phyloP scores from a whole-genome alignment of 2,329 filamentous ascomycete species.

The Sporothrix dimorphospora region DNA sequence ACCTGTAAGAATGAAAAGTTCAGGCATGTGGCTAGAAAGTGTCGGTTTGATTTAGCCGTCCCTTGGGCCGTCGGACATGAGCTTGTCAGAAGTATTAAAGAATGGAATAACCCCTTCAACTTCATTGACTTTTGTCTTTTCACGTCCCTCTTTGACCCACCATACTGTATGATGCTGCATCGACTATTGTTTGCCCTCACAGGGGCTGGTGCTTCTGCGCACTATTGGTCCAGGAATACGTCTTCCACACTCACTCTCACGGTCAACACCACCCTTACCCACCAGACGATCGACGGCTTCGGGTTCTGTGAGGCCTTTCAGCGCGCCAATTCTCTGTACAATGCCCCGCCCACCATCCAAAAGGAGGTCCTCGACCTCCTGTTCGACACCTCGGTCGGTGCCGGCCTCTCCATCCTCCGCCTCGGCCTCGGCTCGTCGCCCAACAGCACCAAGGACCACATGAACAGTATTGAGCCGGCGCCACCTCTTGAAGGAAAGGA shows the following conservation, averaged over 20 bases:
- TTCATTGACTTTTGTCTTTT: no score
- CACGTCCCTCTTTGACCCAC: no score
- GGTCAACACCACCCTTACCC: conserved; percentile 31
- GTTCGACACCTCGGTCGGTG: conserved; percentile 50
- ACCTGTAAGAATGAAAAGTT: no score
- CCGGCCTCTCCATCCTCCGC: conserved; percentile 55
- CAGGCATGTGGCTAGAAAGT: no score
- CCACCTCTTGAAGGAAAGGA: conserved; percentile 39
- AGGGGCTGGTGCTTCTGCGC: neutral
- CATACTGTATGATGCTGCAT: neutral
- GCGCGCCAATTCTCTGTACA: conserved; percentile 47
- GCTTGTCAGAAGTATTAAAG: no score
- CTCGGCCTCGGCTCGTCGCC: conserved; percentile 23
- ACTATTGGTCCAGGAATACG: neutral
- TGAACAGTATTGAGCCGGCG: conserved; percentile 45
- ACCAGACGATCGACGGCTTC: conserved; percentile 51
- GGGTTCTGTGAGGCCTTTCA: conserved; percentile 54
- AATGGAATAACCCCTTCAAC: no score
- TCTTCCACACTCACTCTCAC: neutral
- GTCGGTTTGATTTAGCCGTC: no score
- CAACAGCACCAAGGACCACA: conserved; percentile 15
- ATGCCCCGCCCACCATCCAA: conserved; percentile 39
- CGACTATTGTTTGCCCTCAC: neutral
- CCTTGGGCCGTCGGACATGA: no score
- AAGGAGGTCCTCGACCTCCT: conserved; percentile 49